Evolutionary conservation across 805 yeast genomes (phyloP).

Genomic region (Cyberlindnera euphorbiae): DNA sequence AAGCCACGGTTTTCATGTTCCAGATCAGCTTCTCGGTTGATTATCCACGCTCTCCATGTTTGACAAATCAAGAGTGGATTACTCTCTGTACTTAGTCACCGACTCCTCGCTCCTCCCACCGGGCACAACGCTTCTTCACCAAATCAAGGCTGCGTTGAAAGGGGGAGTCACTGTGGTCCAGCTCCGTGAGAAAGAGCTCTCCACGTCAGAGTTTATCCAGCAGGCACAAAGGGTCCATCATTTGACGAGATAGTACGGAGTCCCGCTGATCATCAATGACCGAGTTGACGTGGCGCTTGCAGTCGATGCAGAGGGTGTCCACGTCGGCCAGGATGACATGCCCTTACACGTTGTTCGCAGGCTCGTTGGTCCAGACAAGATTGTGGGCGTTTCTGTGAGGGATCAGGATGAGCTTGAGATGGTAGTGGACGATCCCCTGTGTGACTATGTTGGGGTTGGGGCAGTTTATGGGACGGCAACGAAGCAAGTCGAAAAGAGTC

Average conservation of each 20-base stretch:
- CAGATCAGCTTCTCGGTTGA: no score
- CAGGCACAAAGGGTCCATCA: constrained; percentile 58
- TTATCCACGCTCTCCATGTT: neutral
- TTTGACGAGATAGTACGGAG: constrained; percentile 51
- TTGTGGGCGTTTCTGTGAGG: constrained; percentile 75
- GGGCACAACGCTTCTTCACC: constrained; percentile 48
- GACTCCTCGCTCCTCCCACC: constrained; percentile 72
- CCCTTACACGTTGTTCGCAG: constrained; percentile 45
- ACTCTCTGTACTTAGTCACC: constrained; percentile 72
- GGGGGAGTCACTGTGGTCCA: constrained; percentile 82
- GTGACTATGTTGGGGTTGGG: constrained; percentile 85
- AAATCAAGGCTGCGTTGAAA: constrained; percentile 56
- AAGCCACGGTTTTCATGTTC: no score
- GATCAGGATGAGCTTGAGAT: constrained; percentile 48
- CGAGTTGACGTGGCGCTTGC: constrained; percentile 88
- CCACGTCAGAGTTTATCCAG: constrained; percentile 61
- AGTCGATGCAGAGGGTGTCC: constrained; percentile 85
- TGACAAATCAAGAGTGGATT: constrained; percentile 32
- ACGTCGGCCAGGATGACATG: constrained; percentile 92
- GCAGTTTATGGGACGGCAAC: constrained; percentile 73
- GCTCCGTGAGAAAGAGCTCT: constrained; percentile 71
- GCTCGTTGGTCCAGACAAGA: constrained; percentile 67
- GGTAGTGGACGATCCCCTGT: constrained; percentile 40
- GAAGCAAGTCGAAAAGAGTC: constrained; percentile 48
- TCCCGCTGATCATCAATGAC: constrained; percentile 84